phyloP scores from a whole-genome alignment of 768 basidiomycete genomes.

The Tulasnella calospora region DNA sequence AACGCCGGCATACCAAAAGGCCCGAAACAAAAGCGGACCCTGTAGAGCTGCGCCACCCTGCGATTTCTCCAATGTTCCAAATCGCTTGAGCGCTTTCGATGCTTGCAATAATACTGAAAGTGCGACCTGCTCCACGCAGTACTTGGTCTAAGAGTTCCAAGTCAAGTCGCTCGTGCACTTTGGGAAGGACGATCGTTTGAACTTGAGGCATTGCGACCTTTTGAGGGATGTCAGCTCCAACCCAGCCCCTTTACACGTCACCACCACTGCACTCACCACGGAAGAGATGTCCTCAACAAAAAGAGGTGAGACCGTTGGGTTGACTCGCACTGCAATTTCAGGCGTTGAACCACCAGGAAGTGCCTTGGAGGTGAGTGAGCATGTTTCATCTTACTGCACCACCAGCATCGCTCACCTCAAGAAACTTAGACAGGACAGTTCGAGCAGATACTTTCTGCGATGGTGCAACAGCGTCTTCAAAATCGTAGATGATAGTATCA shows the following conservation, averaged over 20 bases:
- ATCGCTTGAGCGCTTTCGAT: conserved; percentile 78
- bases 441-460: conserved; percentile 52
- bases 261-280: conserved; percentile 43
- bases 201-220: conserved; percentile 50
- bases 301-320: conserved; percentile 59
- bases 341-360: background rate
- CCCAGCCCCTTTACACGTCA: background rate
- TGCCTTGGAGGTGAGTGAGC: background rate
- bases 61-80: conserved; percentile 64
- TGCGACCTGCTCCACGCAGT: conserved; percentile 38
- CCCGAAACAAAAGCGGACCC: conserved; percentile 50
- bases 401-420: conserved; percentile 44
- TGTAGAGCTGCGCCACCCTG: conserved; percentile 51
- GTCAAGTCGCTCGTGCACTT: conserved; percentile 66
- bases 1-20: conserved; percentile 52
- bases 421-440: conserved; percentile 49
- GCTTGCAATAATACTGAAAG: conserved; percentile 65
- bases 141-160: conserved; percentile 55
- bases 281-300: conserved; percentile 60
- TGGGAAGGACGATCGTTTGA: conserved; percentile 73
- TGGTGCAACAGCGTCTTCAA: conserved; percentile 81
- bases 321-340: conserved; percentile 50
- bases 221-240: background rate
- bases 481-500: conserved; percentile 79
- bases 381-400: background rate